Conservation (phyloP, 2,329 filamentous ascomycete genomes). For the Onygenales sp. region DNA sequence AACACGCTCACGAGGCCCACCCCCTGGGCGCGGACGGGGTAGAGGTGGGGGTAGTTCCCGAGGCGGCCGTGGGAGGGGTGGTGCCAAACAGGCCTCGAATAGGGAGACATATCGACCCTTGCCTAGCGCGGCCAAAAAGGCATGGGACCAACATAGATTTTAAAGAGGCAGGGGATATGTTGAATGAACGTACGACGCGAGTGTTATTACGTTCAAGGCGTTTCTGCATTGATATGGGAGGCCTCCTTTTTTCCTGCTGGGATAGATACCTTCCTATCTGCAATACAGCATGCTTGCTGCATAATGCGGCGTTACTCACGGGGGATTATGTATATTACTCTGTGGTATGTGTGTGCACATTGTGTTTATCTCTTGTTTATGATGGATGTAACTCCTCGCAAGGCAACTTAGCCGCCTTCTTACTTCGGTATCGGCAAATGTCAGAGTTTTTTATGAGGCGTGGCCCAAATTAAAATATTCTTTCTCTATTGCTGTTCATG, state of each 20-base stretch:
- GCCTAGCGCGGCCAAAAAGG: slow-evolving; percentile 23
- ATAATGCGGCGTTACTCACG: too few relatives aligned
- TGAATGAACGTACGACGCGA: not conserved
- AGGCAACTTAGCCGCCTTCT: too few relatives aligned
- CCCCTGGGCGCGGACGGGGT: slow-evolving; percentile 6
- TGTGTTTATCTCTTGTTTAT: too few relatives aligned
- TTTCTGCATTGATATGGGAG: not conserved
- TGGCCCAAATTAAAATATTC: too few relatives aligned
- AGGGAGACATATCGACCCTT: slow-evolving; percentile 24
- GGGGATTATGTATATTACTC: too few relatives aligned
- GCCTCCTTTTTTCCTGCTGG: not conserved
- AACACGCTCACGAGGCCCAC: slow-evolving; percentile 9
- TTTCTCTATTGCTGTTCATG: too few relatives aligned
- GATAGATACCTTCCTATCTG: not conserved
- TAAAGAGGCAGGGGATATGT: slow-evolving; percentile 8
- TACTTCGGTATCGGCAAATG: too few relatives aligned
- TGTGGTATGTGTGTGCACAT: too few relatives aligned
- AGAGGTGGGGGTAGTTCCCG: slow-evolving; percentile 12
- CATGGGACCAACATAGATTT: slow-evolving; percentile 23
- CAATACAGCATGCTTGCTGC: too few relatives aligned
- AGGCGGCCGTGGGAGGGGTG: slow-evolving; percentile 3
- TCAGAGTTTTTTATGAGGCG: too few relatives aligned
- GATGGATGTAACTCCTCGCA: too few relatives aligned
- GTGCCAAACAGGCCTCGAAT: slow-evolving; percentile 6
- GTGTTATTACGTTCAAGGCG: not conserved